A percentile compares a stretch with the other conserved stretches of the same genome.
These are phyloP conservation scores for Neurospora cerealis DNA, from an alignment of 495 filamentous ascomycete species.

Conservation along the genomic window DNA sequence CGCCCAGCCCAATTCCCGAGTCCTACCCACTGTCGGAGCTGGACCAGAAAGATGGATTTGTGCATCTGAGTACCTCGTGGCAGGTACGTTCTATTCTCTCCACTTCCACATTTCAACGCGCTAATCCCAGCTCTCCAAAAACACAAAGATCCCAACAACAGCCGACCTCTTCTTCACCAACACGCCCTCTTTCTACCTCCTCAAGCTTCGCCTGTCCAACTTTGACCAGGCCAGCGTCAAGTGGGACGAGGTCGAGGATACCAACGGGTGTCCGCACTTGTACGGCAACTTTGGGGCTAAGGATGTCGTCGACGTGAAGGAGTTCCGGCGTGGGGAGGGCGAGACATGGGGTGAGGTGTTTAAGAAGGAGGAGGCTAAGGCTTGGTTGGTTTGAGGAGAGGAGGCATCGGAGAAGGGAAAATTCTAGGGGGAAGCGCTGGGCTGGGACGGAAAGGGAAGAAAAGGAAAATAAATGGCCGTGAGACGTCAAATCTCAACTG, in stretches of 20 bases:
- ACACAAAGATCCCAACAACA: slow-evolving; percentile 35
- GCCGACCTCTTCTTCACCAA: slow-evolving; percentile 36
- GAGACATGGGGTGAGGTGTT: slow-evolving; percentile 29
- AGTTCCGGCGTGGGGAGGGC: slow-evolving; percentile 21
- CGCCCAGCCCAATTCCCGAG: slow-evolving; percentile 37
- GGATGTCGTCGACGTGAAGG: slow-evolving; percentile 24
- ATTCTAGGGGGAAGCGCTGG: background rate
- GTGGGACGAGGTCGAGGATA: slow-evolving; percentile 31
- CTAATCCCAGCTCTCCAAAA: background rate
- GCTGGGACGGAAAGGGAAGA: background rate
- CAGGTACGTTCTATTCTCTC: slow-evolving; percentile 26
- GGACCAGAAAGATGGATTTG: slow-evolving; percentile 43
- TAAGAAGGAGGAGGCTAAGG: slow-evolving; percentile 8
- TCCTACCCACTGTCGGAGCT: slow-evolving; percentile 39
- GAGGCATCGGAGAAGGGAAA: background rate
- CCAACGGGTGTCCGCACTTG: slow-evolving; percentile 35
- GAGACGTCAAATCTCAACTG: background rate
- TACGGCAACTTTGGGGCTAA: slow-evolving; percentile 37
- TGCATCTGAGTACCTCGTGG: slow-evolving; percentile 38
- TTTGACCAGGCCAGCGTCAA: slow-evolving; percentile 17
- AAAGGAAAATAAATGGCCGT: background rate
- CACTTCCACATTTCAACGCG: background rate
- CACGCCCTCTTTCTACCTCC: slow-evolving; percentile 25
- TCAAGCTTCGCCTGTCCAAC: slow-evolving; percentile 27
- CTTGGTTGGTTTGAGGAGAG: slow-evolving; percentile 12